phyloP scores from a whole-genome alignment of 2,329 filamentous ascomycete species.

The Hypoxylon sp. region DNA sequence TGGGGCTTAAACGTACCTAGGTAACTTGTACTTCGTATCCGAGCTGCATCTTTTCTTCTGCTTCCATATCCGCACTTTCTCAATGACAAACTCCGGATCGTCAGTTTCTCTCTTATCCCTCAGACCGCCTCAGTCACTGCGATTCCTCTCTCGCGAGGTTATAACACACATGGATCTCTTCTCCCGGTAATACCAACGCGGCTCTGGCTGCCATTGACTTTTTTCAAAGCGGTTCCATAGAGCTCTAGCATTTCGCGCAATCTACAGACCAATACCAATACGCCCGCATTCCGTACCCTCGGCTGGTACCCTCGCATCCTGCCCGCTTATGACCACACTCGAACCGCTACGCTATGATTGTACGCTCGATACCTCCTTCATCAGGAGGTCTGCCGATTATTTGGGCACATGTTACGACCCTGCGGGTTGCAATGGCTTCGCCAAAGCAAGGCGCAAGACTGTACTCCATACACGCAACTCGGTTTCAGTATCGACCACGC shows the following conservation, averaged over 20 bases:
- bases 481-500: constrained; percentile 14
- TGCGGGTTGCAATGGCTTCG: constrained; percentile 4
- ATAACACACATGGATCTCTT: constrained; percentile 40
- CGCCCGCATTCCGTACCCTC: constrained; percentile 1
- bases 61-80: background rate
- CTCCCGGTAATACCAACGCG: constrained; percentile 39
- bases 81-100: constrained; percentile 1
- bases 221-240: constrained; percentile 1
- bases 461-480: constrained; percentile 26
- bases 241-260: constrained; percentile 27
- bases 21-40: too few relatives aligned
- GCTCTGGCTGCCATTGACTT: constrained; percentile 39
- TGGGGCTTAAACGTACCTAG: constrained; percentile 21
- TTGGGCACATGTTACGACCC: constrained; percentile 9
- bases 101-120: background rate
- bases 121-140: background rate
- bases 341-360: constrained; percentile 31
- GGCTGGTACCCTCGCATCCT: too few relatives aligned
- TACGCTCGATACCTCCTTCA: constrained; percentile 28
- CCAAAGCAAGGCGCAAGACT: constrained; percentile 21
- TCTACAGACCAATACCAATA: constrained; percentile 17
- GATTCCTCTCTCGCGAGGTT: constrained; percentile 10
- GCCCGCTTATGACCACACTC: constrained; percentile 3
- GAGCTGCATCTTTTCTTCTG: constrained; percentile 17
- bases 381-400: constrained; percentile 6